A percentile compares a stretch with the other conserved stretches of the same genome.
Conservation (phyloP, 345 rosid species). For the Gossypium arboreum region DNA sequence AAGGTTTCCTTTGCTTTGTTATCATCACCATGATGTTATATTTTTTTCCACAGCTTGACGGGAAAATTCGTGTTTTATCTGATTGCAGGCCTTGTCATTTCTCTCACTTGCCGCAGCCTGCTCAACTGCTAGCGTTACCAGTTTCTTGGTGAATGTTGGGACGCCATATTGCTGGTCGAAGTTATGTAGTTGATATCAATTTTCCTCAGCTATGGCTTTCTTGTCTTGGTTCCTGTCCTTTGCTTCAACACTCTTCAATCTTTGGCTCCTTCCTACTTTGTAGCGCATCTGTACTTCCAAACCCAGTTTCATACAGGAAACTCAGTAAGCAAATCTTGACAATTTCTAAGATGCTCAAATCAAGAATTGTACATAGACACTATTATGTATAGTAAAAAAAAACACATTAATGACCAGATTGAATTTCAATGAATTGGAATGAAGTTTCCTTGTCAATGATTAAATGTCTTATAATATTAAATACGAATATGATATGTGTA, state of each 20-base stretch:
- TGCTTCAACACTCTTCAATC: conserved; percentile 55
- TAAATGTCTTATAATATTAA: no score
- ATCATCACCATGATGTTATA: neutral
- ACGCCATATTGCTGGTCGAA: conserved; percentile 30
- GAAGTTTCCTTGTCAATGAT: neutral
- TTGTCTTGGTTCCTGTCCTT: conserved; percentile 55
- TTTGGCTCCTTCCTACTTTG: conserved; percentile 52
- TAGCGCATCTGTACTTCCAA: conserved; percentile 7
- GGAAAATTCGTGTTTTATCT: neutral
- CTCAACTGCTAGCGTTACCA: conserved; percentile 51
- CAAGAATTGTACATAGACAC: conserved; percentile 1
- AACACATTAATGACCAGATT: neutral
- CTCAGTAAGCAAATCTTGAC: neutral
- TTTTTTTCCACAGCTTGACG: neutral
- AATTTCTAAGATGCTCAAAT: neutral
- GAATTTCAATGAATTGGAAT: neutral
- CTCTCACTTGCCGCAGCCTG: conserved; percentile 58
- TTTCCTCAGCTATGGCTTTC: conserved; percentile 62
- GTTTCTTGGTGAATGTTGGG: conserved; percentile 30
- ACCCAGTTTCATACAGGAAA: neutral
- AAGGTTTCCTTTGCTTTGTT: neutral
- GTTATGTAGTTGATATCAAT: conserved; percentile 43
- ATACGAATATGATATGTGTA: no score
- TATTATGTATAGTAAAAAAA: neutral
- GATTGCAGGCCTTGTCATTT: conserved; percentile 45